Evolutionary conservation across 805 yeast species (phyloP).

Genomic region (Torulaspora microellipsoides): DNA sequence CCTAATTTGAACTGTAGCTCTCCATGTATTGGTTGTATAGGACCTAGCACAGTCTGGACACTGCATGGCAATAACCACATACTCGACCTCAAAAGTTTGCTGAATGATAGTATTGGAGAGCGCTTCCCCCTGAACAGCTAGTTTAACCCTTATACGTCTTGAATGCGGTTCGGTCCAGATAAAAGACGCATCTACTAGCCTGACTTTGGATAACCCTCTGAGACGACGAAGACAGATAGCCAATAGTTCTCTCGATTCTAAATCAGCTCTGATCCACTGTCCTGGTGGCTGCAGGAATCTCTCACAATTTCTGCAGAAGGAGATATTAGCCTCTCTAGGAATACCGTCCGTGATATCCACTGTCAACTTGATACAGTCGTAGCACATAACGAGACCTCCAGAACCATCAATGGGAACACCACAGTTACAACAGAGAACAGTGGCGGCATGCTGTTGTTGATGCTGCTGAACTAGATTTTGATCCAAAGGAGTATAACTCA

Average conservation of each 20-base stretch:
- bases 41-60: constrained; percentile 99
- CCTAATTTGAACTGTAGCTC: constrained; percentile 95
- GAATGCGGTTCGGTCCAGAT: constrained; percentile 99
- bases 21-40: constrained; percentile 95
- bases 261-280: constrained; percentile 86
- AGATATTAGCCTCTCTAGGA: constrained; percentile 89
- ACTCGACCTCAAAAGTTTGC: constrained; percentile 92
- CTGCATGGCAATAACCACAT: constrained; percentile 89
- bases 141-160: constrained; percentile 82
- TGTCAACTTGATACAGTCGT: constrained; percentile 91
- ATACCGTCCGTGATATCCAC: constrained; percentile 92
- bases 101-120: constrained; percentile 87
- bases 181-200: constrained; percentile 88
- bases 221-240: constrained; percentile 86
- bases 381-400: constrained; percentile 87
- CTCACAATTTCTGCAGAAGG: constrained; percentile 97
- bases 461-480: constrained; percentile 26
- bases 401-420: constrained; percentile 98
- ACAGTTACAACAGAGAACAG: constrained; percentile 96
- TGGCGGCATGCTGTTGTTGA: constrained; percentile 46
- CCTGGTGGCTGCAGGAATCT: constrained; percentile 91
- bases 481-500: constrained; percentile 36
- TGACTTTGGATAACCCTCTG: constrained; percentile 79
- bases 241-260: constrained; percentile 87
- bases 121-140: constrained; percentile 97